A percentile compares a stretch with the other conserved stretches of the same genome.
These are phyloP conservation scores for Bipolaris oryzae DNA, from an alignment of 2,329 filamentous ascomycete genomes.

Conservation along the genomic window DNA sequence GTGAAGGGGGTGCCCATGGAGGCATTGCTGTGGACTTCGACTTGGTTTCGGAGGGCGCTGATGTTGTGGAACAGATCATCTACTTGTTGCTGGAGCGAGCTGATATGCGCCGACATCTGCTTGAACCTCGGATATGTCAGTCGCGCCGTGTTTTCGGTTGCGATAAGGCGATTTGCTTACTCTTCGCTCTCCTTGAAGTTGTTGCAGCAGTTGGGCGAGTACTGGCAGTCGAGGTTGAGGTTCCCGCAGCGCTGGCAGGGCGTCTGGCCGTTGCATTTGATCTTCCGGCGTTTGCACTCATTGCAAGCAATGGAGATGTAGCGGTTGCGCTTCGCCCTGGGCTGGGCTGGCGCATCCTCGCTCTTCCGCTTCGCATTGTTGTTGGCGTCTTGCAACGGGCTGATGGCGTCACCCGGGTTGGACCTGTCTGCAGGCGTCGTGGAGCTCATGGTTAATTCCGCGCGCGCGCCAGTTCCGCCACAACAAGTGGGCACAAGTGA, in stretches of 20 bases:
- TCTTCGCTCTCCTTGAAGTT: conserved; percentile 87
- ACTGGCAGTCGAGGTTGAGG: conserved; percentile 66
- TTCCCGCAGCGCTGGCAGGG: conserved; percentile 70
- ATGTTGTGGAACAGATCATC: conserved; percentile 76
- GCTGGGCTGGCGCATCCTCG: conserved; percentile 53
- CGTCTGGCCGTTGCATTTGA: conserved; percentile 70
- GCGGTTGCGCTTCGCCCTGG: conserved; percentile 64
- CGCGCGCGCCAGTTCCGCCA: conserved; percentile 18
- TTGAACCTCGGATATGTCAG: conserved; percentile 63
- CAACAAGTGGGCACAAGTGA: conserved; percentile 7
- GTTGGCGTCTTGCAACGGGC: conserved; percentile 35
- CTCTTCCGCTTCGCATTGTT: conserved; percentile 51
- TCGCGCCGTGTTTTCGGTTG: background rate
- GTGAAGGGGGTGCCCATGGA: conserved; percentile 40
- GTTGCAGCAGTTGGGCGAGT: conserved; percentile 73
- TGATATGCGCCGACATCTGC: conserved; percentile 76
- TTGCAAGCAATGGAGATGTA: conserved; percentile 73
- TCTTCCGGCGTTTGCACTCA: conserved; percentile 70
- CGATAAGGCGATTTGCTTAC: conserved; percentile 21
- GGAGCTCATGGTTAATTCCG: conserved; percentile 20
- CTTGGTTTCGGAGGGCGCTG: conserved; percentile 65
- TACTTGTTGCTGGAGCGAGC: conserved; percentile 81
- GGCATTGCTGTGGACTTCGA: conserved; percentile 43
- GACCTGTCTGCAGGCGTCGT: conserved; percentile 21
- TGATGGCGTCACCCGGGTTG: conserved; percentile 44